phyloP scores from a whole-genome alignment of 2,329 filamentous ascomycete genomes.

The Pseudogymnoascus sp. region DNA sequence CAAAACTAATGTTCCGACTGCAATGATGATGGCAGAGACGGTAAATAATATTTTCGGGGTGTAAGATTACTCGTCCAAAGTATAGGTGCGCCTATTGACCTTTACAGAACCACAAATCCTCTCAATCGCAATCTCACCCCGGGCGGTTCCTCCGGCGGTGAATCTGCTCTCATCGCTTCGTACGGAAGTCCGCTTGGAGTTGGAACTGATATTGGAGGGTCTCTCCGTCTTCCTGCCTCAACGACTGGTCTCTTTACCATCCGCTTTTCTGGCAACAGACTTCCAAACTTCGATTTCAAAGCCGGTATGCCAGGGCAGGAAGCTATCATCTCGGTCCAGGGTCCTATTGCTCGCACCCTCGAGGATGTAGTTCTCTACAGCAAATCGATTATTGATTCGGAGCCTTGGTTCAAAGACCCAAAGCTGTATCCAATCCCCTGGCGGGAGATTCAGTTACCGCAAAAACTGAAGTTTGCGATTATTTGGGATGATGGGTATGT shows the following conservation, averaged over 20 bases:
- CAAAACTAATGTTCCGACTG: constrained; percentile 60
- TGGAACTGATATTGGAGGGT: constrained; percentile 37
- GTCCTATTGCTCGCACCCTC: constrained; percentile 32
- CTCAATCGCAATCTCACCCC: constrained; percentile 47
- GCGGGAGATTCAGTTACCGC: constrained; percentile 25
- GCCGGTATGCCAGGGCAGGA: constrained; percentile 33
- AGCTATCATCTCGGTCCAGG: constrained; percentile 32
- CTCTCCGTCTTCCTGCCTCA: constrained; percentile 33
- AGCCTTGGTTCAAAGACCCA: constrained; percentile 33
- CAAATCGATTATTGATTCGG: constrained; percentile 28
- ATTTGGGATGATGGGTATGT: constrained; percentile 31
- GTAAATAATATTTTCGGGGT: constrained; percentile 51
- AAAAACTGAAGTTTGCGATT: constrained; percentile 32
- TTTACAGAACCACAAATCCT: constrained; percentile 35
- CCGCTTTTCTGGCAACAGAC: constrained; percentile 17
- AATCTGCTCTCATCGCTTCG: constrained; percentile 40
- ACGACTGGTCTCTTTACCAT: constrained; percentile 23
- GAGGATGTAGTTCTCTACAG: constrained; percentile 30
- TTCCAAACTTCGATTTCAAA: constrained; percentile 31
- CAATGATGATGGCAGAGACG: constrained; percentile 43
- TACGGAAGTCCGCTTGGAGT: constrained; percentile 36
- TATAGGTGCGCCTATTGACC: constrained; percentile 44
- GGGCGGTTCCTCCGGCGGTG: constrained; percentile 56
- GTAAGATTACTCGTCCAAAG: constrained; percentile 41
- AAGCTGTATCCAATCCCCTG: constrained; percentile 34